Evolutionary conservation across 345 rosid species (phyloP).

Genomic region (Camelina laxa): DNA sequence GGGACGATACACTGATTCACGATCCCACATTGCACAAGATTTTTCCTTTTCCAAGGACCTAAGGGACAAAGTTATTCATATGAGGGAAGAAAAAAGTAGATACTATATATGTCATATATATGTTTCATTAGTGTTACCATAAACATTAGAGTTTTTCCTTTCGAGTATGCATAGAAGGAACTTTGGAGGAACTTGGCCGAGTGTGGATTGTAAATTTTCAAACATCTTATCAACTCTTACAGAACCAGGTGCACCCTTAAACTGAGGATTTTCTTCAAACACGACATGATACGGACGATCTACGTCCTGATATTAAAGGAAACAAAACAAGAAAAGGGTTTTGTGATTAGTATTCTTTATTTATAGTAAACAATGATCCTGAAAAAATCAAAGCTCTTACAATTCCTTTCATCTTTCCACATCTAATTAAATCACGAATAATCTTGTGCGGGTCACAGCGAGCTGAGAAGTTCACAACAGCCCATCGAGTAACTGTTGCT

Average conservation of each 20-base stretch:
- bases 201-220: constrained; percentile 50
- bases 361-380: neutral
- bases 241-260: constrained; percentile 54
- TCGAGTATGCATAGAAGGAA: constrained; percentile 80
- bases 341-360: neutral
- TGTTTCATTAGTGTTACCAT: constrained; percentile 50
- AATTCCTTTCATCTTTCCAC: constrained; percentile 74
- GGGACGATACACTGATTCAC: constrained; percentile 85
- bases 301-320: constrained; percentile 38
- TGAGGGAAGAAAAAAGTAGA: neutral
- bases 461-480: constrained; percentile 78
- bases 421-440: constrained; percentile 52
- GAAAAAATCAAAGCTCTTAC: constrained; percentile 58
- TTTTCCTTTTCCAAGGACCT: constrained; percentile 90
- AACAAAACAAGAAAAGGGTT: neutral
- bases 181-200: constrained; percentile 59
- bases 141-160: constrained; percentile 69
- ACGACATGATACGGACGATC: constrained; percentile 52
- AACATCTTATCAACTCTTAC: constrained; percentile 82
- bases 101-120: neutral
- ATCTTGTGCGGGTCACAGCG: constrained; percentile 57
- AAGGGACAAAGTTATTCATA: neutral
- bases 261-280: constrained; percentile 57
- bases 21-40: constrained; percentile 68
- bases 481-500: constrained; percentile 62